These are phyloP conservation scores for Azolla pinnata DNA, from an alignment of 75 land plant genomes.

Conservation along the genomic window DNA sequence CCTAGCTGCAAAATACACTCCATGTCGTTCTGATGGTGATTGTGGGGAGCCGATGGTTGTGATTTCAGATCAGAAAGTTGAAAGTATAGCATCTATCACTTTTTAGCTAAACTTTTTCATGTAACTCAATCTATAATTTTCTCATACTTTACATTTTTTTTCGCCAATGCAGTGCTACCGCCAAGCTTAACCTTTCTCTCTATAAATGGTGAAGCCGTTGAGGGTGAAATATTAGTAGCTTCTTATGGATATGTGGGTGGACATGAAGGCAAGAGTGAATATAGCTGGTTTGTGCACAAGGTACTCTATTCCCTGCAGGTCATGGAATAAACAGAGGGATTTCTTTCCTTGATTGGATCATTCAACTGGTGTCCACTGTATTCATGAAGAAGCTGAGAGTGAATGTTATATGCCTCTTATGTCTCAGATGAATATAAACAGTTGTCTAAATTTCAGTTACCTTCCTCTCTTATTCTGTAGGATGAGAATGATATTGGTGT, in stretches of 20 bases:
- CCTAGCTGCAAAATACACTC: constrained; percentile 85
- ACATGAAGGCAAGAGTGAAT: constrained; percentile 85
- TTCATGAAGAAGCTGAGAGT: too few relatives aligned
- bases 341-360: too few relatives aligned
- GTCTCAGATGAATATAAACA: background rate
- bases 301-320: too few relatives aligned
- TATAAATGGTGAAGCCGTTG: constrained; percentile 65
- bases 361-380: too few relatives aligned
- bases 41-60: constrained; percentile 67
- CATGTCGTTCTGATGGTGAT: constrained; percentile 85
- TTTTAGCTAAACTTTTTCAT: too few relatives aligned
- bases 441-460: background rate
- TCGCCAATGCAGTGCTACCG: constrained; percentile 58
- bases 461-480: constrained; percentile 22
- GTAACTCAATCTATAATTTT: too few relatives aligned
- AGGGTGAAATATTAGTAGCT: constrained; percentile 80
- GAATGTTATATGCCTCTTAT: too few relatives aligned
- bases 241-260: constrained; percentile 95
- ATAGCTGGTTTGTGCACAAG: constrained; percentile 88
- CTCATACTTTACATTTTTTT: background rate
- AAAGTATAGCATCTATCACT: too few relatives aligned
- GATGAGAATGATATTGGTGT: constrained; percentile 51
- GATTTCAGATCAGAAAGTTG: constrained; percentile 61
- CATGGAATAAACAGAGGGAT: too few relatives aligned
- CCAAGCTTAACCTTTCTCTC: constrained; percentile 83